Evolutionary conservation across 305 asterid genomes (phyloP).

Genomic region (Solanum hybrid): DNA sequence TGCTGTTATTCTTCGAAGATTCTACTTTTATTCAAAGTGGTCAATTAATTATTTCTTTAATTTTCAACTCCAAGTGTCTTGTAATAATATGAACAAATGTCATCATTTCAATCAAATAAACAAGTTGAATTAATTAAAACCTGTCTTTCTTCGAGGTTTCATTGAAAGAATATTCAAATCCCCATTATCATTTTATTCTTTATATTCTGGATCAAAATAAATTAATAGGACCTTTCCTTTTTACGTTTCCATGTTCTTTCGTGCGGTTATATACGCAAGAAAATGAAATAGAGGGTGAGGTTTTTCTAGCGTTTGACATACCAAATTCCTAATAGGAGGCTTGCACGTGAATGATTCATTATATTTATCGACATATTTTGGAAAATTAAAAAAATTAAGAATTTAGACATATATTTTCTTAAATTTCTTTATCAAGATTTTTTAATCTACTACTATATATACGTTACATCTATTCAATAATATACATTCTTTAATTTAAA

Average conservation of each 20-base stretch:
- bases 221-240: background rate
- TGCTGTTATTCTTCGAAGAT: background rate
- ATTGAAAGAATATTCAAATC: background rate
- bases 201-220: accelerated
- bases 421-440: background rate
- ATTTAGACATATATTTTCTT: background rate
- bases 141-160: background rate
- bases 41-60: background rate
- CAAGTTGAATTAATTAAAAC: background rate
- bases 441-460: background rate
- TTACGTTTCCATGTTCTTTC: background rate
- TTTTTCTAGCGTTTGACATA: background rate
- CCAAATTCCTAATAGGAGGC: background rate
- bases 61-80: background rate
- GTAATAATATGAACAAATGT: background rate
- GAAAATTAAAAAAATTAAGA: background rate
- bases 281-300: background rate
- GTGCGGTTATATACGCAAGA: background rate
- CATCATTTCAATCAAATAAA: background rate
- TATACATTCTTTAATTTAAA: background rate
- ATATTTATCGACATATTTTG: background rate
- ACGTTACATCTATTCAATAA: background rate
- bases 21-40: background rate
- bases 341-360: background rate
- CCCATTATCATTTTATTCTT: background rate